Conservation (phyloP, 805 yeast species). For the Metschnikowia drakensbergensis region DNA sequence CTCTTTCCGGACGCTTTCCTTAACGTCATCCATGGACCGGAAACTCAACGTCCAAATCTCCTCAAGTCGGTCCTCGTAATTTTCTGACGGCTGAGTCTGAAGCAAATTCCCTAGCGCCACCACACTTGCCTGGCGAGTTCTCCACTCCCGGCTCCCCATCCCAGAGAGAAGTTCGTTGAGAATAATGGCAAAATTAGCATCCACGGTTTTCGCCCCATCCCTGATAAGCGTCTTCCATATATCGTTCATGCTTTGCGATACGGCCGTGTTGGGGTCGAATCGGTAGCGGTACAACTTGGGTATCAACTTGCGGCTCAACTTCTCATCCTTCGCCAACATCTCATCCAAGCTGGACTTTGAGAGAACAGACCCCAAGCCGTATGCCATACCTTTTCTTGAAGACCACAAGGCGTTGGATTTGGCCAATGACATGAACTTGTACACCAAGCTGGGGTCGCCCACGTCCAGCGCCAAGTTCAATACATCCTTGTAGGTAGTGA, state of each 20-base stretch:
- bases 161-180: conserved; percentile 59
- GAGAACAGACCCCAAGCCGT: conserved; percentile 82
- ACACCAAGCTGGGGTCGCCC: conserved; percentile 91
- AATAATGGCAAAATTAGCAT: conserved; percentile 53
- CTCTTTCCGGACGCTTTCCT: conserved; percentile 84
- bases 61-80: conserved; percentile 50
- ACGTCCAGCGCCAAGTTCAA: conserved; percentile 86
- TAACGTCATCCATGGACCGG: conserved; percentile 88
- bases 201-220: conserved; percentile 52
- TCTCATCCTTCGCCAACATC: conserved; percentile 50
- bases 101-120: conserved; percentile 67
- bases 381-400: conserved; percentile 89
- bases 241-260: conserved; percentile 77
- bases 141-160: conserved; percentile 86
- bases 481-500: conserved; percentile 89
- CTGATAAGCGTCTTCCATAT: conserved; percentile 78
- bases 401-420: conserved; percentile 88
- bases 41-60: conserved; percentile 86
- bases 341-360: conserved; percentile 72
- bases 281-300: conserved; percentile 82
- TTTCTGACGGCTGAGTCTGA: conserved; percentile 53
- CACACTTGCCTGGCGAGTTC: conserved; percentile 85
- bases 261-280: conserved; percentile 77
- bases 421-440: conserved; percentile 90
- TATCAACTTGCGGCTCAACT: conserved; percentile 56